Base-by-base conservation (phyloP, 805 yeast species). In the Saccharomycopsis selenospora region DNA sequence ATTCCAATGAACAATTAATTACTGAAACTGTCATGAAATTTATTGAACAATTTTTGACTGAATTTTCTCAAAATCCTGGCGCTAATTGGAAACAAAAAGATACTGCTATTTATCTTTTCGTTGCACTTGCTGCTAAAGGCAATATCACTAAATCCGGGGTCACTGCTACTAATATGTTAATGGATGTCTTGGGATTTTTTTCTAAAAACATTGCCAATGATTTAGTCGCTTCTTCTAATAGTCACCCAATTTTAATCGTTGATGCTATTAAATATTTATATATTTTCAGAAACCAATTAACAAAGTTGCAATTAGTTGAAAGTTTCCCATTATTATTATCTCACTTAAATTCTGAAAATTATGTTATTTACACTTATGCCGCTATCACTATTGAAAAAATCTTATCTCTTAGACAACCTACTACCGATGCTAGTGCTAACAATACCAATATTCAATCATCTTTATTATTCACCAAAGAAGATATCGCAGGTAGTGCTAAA, bases 221-320 rank as follows among this genome's bases (percentile, higher is more conserved):
- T 67, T 73, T 93, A 56, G 69, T 84, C n/a, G 53, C 60, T 43
- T 64, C 70, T 23, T 62, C 66, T 11, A 69, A 66, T 24, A 72
- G 77, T 2, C 83, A 83, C 58, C 89, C 95, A 8, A 85, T 93
- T 45, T 70, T 93, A 56, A 82, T 80, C 59, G 91, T 89, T 43
- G 98, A 91, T 65, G 95, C 99, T 2, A 88, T 93, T 63, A 87
- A 88, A 62, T 95, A 84, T 62, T 83, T 93, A 50, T 81, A 84
- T 67, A 80, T 81, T 2, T 93, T 93, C 68, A 77, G 99, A 69
- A 90, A 91, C 63, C 99, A 93, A 68, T 71, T 93, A 51, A 87
- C 93, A 4, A 90, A 89, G 60, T 83, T 76, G 6, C 97, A 91
- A 62, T 69, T 93, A 26, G 62, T 79, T 7, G 83, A 86, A 52